phyloP scores from a whole-genome alignment of 2,329 filamentous ascomycete species.

The Berkeleyomyces rouxiae region DNA sequence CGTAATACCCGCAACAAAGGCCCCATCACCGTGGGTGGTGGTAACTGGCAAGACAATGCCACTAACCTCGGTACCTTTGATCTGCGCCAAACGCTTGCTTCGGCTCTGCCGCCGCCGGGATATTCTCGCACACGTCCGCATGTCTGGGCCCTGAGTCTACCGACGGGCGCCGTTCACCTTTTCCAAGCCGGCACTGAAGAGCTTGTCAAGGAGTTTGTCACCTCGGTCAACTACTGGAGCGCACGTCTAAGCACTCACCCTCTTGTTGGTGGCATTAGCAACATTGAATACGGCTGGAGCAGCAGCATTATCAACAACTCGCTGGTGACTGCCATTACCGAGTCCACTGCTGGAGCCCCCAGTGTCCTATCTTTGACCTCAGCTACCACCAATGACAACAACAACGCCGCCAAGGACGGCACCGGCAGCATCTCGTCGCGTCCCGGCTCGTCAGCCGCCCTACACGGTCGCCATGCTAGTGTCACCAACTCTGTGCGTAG shows the following conservation, averaged over 20 bases:
- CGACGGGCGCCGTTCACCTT: slow-evolving; percentile 87
- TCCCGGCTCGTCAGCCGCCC: slow-evolving; percentile 29
- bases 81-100: slow-evolving; percentile 81
- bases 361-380: slow-evolving; percentile 9
- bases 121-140: slow-evolving; percentile 83
- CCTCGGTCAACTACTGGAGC: slow-evolving; percentile 94
- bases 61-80: slow-evolving; percentile 77
- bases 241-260: slow-evolving; percentile 88
- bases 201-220: slow-evolving; percentile 86
- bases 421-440: slow-evolving; percentile 23
- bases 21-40: slow-evolving; percentile 65
- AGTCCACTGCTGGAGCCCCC: slow-evolving; percentile 20
- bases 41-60: slow-evolving; percentile 96
- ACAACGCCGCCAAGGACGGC: slow-evolving; percentile 22
- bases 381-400: slow-evolving; percentile 15
- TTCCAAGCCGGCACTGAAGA: slow-evolving; percentile 95
- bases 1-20: slow-evolving; percentile 23
- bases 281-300: slow-evolving; percentile 95
- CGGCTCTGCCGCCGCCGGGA: slow-evolving; percentile 72
- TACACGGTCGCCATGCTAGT: slow-evolving; percentile 25
- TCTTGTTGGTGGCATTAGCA: slow-evolving; percentile 80
- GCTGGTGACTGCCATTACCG: slow-evolving; percentile 30
- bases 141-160: slow-evolving; percentile 85
- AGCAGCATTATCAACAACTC: slow-evolving; percentile 57
- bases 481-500: slow-evolving; percentile 21